Evolutionary conservation across 129 eudicot species (phyloP).

Genomic region (Artemisia tridentata): DNA sequence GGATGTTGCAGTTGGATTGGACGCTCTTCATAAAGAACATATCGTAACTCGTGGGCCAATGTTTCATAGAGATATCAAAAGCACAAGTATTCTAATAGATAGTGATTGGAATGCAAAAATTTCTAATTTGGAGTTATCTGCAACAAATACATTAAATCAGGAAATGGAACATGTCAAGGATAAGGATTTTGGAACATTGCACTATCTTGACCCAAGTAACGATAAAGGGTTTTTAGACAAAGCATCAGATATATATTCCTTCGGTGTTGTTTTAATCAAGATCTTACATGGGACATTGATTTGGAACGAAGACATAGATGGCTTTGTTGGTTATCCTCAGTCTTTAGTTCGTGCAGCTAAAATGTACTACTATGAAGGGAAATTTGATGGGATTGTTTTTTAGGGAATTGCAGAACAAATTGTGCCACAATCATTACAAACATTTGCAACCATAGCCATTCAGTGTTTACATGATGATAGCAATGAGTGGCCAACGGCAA

Average conservation of each 20-base stretch:
- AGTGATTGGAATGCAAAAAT: background rate
- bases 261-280: too few relatives aligned
- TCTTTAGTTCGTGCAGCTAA: too few relatives aligned
- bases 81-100: background rate
- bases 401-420: background rate
- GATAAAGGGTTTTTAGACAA: too few relatives aligned
- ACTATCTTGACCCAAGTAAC: too few relatives aligned
- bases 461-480: background rate
- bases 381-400: background rate
- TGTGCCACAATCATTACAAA: background rate
- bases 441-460: background rate
- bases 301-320: too few relatives aligned
- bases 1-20: background rate
- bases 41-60: background rate
- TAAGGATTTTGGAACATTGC: too few relatives aligned
- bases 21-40: background rate
- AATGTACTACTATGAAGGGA: background rate
- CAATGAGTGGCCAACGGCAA: background rate
- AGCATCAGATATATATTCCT: too few relatives aligned
- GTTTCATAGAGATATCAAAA: background rate
- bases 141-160: background rate
- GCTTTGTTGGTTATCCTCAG: too few relatives aligned
- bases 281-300: too few relatives aligned
- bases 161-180: background rate
- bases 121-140: background rate